Evolutionary conservation across 2,329 filamentous ascomycete genomes (phyloP), one percentile per base, ranked within the genome.

Genomic region (Mycosphaerella sp.): DNA sequence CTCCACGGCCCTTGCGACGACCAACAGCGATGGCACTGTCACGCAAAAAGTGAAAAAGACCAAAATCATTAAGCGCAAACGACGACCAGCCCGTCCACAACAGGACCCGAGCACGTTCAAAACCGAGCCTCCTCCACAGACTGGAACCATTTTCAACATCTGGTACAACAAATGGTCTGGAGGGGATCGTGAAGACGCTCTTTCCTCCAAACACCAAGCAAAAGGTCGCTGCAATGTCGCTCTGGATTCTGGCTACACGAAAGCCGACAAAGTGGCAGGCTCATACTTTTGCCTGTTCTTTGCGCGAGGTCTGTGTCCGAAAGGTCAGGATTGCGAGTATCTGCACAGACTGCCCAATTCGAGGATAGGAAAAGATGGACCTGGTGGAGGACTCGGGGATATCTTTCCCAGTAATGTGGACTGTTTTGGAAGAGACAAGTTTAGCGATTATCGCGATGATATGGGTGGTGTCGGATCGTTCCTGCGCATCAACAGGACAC

Each of bases 141-240:
- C 91, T 0, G 93, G 93, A 47, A 95, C 88, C 0, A 89, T 90
- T 52, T 98, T 93, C 78, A 98, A 98, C 71, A 94, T 95, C 65
- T 96, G 90, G 91, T 95, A 96, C 73, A 96, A 95, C 75, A 97
- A 96, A 72, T 97, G 91, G 90, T 86, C 85, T 0, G 93, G 93
- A 59, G 93, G 93, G 64, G 93, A 98, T 71, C 82, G 89, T 54
- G 91, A 97, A 66, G 89, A 94, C 74, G 89, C 90, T 62, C 89
- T 91, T 65, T 79, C 89, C 3, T 88, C 86, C 32, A 85, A 96
- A 66, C 86, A 84, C 17, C 80, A 84, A 12, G 91, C 93, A 3
- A 84, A 86, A 58, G 86, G 85, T 2, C 86, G 94, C 49, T 97
- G 93, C 76, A 93, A 90, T 66, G 76, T 98, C 54, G 84, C 84